Conservation (phyloP, 768 basidiomycete genomes). For the Coprinopsis strossmayeri region DNA sequence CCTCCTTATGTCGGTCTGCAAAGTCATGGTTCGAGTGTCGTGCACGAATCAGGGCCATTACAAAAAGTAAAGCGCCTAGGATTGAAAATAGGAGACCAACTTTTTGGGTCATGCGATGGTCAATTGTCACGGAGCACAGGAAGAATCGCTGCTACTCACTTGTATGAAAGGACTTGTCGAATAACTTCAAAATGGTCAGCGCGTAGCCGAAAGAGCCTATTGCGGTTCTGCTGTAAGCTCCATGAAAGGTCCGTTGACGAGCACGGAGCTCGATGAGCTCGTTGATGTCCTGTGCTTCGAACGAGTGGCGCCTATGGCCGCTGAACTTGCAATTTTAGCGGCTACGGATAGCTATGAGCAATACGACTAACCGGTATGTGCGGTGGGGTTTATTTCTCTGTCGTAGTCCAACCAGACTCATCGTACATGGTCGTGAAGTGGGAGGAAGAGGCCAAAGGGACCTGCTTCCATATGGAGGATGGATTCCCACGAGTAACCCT, state of each 20-base stretch:
- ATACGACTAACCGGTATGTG: background rate
- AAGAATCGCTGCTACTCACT: constrained; percentile 51
- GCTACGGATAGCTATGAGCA: no score
- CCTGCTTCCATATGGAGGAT: no score
- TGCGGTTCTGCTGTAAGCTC: constrained; percentile 74
- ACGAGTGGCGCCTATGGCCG: constrained; percentile 38
- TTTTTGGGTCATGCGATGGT: constrained; percentile 12
- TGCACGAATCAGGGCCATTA: constrained; percentile 52
- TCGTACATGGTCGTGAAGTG: no score
- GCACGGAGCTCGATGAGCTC: constrained; percentile 74
- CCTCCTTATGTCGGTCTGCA: constrained; percentile 48
- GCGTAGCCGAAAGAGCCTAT: constrained; percentile 70
- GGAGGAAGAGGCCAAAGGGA: no score
- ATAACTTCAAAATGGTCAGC: constrained; percentile 71
- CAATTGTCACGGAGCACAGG: background rate
- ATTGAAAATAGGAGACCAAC: constrained; percentile 60
- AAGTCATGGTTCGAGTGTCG: constrained; percentile 72
- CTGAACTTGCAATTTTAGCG: constrained; percentile 11
- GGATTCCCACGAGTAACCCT: no score
- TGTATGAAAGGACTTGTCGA: constrained; percentile 64
- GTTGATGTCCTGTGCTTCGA: constrained; percentile 43
- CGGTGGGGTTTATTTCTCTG: background rate
- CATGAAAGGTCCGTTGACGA: constrained; percentile 76
- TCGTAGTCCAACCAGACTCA: no score
- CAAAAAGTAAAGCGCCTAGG: constrained; percentile 53